These are phyloP conservation scores for Herpetospermum pedunculosum DNA, from an alignment of 306 rosid genomes.

Conservation along the genomic window DNA sequence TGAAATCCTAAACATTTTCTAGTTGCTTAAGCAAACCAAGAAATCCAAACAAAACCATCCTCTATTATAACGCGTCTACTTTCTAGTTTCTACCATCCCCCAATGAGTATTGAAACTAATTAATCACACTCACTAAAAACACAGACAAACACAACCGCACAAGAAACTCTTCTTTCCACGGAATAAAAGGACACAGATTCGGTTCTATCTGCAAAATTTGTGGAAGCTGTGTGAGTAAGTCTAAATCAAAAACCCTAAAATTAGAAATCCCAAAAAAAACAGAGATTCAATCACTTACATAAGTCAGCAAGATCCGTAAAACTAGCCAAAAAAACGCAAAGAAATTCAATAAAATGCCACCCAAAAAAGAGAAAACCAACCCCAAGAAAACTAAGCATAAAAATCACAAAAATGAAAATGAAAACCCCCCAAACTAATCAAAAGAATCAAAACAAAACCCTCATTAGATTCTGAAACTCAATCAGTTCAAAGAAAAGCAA, in stretches of 20 bases:
- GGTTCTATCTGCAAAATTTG: conserved; percentile 26
- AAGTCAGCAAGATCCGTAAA: conserved; percentile 25
- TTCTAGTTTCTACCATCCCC: not conserved
- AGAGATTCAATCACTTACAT: not conserved
- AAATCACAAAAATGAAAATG: not conserved
- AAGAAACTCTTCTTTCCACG: not conserved
- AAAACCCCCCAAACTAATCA: not conserved
- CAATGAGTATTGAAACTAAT: not conserved
- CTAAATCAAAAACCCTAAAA: conserved; percentile 21
- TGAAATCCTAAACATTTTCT: not conserved
- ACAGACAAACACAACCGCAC: conserved; percentile 7
- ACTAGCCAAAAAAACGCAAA: conserved; percentile 10
- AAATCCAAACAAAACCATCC: not conserved
- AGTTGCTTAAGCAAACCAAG: not conserved
- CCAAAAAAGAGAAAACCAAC: not conserved
- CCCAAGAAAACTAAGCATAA: not conserved
- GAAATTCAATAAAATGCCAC: not conserved
- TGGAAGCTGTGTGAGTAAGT: conserved; percentile 20
- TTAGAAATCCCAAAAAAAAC: conserved; percentile 2
- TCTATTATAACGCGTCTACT: not conserved
- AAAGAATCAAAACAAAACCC: not conserved
- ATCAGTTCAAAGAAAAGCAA: not conserved
- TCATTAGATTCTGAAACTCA: not conserved
- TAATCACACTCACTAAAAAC: conserved; percentile 6
- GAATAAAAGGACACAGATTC: conserved; percentile 11